Base-by-base conservation (phyloP, 2,329 filamentous ascomycete species). In the Nothopassalora personata region DNA sequence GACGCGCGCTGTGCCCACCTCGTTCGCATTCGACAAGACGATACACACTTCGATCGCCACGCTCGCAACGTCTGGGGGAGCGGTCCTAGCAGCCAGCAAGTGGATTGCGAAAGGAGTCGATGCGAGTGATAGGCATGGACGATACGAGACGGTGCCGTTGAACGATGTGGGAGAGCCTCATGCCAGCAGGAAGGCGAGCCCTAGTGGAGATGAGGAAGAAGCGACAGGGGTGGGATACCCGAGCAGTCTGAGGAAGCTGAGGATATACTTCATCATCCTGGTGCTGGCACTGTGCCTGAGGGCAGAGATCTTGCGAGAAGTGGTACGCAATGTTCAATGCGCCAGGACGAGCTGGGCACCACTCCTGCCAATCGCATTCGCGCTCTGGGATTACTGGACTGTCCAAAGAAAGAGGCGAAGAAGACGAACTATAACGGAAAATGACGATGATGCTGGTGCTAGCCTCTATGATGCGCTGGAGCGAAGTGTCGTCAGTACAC, bases 241-340 rank as follows among this genome's bases (percentile, higher is more conserved):
- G 23, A 62, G 66, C 45, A 70, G 66, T 54, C 60, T 66, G 56
- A 65, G 68, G 30, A 66, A 65, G 47, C 51, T 68, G 58, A 65
- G 70, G 58, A 62, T 67, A 48, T 33, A 62, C 1, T 70, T 72
- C 48, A 47, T 70, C 13, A 33, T 66, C 5, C 54, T 73, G 36
- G 67, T 72, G n/a, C 45, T 64, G 18, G 64, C 67, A n/a, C 60
- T 74, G 15, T 71, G 70, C 33, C 36, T 68, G 11, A 65, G 73
- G 23, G 66, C 71, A 15, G 77, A 76, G 54, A 43, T 80, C 4
- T 73, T 76, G 58, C 74, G 76, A 39, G 71, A 72, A 54, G 68
- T 78, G 4, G 68, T 77, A 10, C 62, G 68, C 27, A 73, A 77
- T 50, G 71, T 71, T 11, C 76, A 81, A 68, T 82, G 80, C 65